Evolutionary conservation across 1,284 basidiomycete species (phyloP).

Genomic region (Phlebopus sp.): DNA sequence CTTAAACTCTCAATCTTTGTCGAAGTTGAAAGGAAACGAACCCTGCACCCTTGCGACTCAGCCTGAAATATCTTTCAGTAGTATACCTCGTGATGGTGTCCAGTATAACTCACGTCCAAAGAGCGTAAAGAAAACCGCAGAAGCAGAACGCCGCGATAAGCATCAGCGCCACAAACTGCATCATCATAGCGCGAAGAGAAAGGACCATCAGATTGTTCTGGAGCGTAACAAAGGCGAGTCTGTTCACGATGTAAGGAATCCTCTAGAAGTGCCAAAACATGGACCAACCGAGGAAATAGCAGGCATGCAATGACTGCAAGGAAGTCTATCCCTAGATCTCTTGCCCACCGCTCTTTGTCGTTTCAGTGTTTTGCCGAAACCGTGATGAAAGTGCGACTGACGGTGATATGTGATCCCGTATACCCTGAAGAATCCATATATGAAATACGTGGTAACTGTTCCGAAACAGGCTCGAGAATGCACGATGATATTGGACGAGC

Average conservation of each 20-base stretch:
- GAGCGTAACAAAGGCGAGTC: conserved; percentile 84
- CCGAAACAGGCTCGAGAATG: conserved; percentile 16
- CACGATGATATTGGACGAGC: background rate
- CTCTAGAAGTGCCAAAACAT: background rate
- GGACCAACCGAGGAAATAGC: conserved; percentile 77
- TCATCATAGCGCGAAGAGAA: conserved; percentile 77
- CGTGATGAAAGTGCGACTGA: conserved; percentile 29
- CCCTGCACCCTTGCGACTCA: conserved; percentile 53
- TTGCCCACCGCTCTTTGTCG: conserved; percentile 55
- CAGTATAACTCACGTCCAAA: conserved; percentile 73
- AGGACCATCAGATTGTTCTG: conserved; percentile 84
- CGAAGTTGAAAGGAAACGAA: conserved; percentile 10
- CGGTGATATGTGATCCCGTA: conserved; percentile 65
- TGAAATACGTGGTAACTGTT: conserved; percentile 71
- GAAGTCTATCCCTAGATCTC: conserved; percentile 64
- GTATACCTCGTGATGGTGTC: background rate
- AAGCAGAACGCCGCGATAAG: conserved; percentile 88
- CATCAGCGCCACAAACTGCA: conserved; percentile 79
- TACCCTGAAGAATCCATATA: conserved; percentile 70
- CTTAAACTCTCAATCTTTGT: background rate
- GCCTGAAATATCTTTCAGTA: conserved; percentile 34
- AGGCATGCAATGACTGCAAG: conserved; percentile 80
- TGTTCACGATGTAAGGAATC: conserved; percentile 25
- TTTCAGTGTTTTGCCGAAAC: conserved; percentile 7
- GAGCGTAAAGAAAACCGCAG: conserved; percentile 85